Percentiles rank a stretch among this genome's conserved stretches.
phyloP scores from a whole-genome alignment of 306 rosid genomes.

The Pueraria montana region DNA sequence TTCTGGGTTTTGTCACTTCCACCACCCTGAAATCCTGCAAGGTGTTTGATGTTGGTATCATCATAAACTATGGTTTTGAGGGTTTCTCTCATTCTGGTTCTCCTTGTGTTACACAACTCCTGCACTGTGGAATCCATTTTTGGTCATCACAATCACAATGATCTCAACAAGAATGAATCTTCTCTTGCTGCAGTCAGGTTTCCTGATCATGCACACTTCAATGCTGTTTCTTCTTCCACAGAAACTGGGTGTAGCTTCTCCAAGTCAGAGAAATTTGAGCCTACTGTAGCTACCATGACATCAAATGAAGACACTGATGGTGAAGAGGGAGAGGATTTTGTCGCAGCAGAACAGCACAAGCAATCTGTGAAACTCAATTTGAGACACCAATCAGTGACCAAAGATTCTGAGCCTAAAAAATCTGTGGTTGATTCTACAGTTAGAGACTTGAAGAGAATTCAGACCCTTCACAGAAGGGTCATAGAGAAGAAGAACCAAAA shows the following conservation, averaged over 20 bases:
- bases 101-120: slow-evolving; percentile 45
- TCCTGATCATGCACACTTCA: slow-evolving; percentile 68
- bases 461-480: slow-evolving; percentile 72
- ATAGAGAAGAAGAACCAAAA: slow-evolving; percentile 80
- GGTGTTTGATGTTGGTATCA: slow-evolving; percentile 49
- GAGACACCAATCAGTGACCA: slow-evolving; percentile 49
- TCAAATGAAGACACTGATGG: slow-evolving; percentile 23
- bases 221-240: slow-evolving; percentile 56
- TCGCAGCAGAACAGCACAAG: slow-evolving; percentile 14
- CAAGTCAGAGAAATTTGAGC: slow-evolving; percentile 39
- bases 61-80: slow-evolving; percentile 48
- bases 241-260: slow-evolving; percentile 58
- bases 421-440: slow-evolving; percentile 58
- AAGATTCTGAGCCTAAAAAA: slow-evolving; percentile 49
- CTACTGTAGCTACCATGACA: slow-evolving; percentile 29
- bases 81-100: slow-evolving; percentile 34
- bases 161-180: slow-evolving; percentile 55
- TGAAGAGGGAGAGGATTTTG: slow-evolving; percentile 1
- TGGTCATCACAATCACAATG: slow-evolving; percentile 50
- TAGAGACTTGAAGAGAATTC: slow-evolving; percentile 70
- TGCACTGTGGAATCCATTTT: slow-evolving; percentile 44
- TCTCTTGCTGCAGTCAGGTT: slow-evolving; percentile 68
- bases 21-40: neutral
- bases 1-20: slow-evolving; percentile 40
- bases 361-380: slow-evolving; percentile 71